Evolutionary conservation across 179 eudicot genomes (phyloP).

Genomic region (Beta lomatogona): DNA sequence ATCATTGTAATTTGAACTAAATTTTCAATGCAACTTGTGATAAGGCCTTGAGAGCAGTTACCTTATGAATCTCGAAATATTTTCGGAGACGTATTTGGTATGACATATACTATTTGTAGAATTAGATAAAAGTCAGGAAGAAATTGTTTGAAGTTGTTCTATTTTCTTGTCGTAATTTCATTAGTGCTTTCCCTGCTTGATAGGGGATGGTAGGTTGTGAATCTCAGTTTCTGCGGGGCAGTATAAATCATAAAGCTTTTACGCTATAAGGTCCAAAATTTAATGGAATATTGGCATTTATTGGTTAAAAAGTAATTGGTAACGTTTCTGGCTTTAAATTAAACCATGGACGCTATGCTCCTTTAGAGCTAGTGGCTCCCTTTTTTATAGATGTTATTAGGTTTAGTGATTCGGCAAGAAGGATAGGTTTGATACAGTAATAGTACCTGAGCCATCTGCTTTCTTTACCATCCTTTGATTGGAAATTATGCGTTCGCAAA

Average conservation of each 20-base stretch:
- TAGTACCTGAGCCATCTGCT: not conserved
- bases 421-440: not conserved
- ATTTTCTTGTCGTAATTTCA: not conserved
- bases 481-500: not conserved
- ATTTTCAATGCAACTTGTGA: not conserved
- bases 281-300: not conserved
- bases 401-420: not conserved
- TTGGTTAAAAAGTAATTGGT: not conserved
- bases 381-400: not conserved
- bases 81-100: not conserved
- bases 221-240: not conserved
- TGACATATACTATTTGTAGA: not conserved
- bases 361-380: not conserved
- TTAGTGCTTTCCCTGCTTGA: not conserved
- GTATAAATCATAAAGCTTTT: too few relatives aligned
- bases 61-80: not conserved
- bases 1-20: not conserved
- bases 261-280: not conserved
- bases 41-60: not conserved
- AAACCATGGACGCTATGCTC: not conserved
- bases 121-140: not conserved
- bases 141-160: not conserved
- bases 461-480: not conserved
- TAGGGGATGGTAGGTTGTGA: not conserved
- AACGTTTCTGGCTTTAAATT: not conserved